A percentile compares a stretch with the other conserved stretches of the same genome.
phyloP scores from a whole-genome alignment of 2,329 filamentous ascomycete genomes.

The Fusarium napiforme region DNA sequence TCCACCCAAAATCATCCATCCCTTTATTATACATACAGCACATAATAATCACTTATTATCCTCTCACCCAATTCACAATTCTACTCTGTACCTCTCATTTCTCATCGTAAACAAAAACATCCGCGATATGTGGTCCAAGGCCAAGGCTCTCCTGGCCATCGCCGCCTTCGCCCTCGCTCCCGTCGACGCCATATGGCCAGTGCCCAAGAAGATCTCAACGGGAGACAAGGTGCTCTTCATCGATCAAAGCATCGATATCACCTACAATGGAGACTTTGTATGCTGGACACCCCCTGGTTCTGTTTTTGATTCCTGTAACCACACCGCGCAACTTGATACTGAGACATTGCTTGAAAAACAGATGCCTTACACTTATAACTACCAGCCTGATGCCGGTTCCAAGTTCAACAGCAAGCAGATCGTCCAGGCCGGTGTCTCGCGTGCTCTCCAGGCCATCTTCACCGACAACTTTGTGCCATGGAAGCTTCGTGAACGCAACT shows the following conservation, averaged over 20 bases:
- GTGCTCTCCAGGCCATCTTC: conserved; percentile 73
- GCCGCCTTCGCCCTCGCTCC: conserved; percentile 55
- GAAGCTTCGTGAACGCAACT: conserved; percentile 76
- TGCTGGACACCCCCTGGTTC: conserved; percentile 53
- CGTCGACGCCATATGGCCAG: conserved; percentile 68
- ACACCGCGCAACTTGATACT: conserved; percentile 40
- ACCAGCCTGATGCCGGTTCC: conserved; percentile 52
- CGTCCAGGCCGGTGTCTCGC: conserved; percentile 66
- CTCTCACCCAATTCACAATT: not conserved
- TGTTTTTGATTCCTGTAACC: conserved; percentile 37
- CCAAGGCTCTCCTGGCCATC: conserved; percentile 50
- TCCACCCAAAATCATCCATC: conserved; percentile 1
- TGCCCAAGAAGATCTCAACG: conserved; percentile 61
- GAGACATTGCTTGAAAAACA: conserved; percentile 52
- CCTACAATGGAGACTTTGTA: conserved; percentile 69
- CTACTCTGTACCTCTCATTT: not conserved
- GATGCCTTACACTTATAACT: conserved; percentile 61
- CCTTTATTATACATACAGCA: not conserved
- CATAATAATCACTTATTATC: conserved; percentile 7
- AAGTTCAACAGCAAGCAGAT: conserved; percentile 63
- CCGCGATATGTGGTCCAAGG: conserved; percentile 45
- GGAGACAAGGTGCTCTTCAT: conserved; percentile 66
- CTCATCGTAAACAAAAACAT: not conserved
- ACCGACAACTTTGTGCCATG: conserved; percentile 77
- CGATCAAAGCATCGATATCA: conserved; percentile 61